Conservation (phyloP, 2,329 filamentous ascomycete species). For the Trichoderma sp. region DNA sequence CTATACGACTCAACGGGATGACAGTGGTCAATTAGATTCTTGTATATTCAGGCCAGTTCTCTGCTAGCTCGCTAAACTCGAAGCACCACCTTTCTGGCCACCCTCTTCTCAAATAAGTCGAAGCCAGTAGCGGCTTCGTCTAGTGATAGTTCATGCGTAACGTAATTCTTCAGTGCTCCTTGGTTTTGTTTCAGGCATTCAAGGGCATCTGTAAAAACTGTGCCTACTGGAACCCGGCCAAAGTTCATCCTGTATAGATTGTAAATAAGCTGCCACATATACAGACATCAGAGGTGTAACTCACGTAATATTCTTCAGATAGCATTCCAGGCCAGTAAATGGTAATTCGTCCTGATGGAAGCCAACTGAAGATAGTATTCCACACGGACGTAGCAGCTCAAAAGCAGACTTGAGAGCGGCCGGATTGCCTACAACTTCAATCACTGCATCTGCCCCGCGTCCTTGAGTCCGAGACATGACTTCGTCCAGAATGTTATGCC, state of each 20-base stretch:
- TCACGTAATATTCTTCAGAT: conserved; percentile 11
- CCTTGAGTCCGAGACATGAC: conserved; percentile 1
- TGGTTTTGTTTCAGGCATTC: background rate
- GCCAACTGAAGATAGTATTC: conserved; percentile 1
- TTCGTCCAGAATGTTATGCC: background rate
- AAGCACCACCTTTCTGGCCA: conserved; percentile 15
- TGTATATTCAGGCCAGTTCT: background rate
- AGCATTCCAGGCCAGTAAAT: background rate
- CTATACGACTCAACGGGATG: background rate
- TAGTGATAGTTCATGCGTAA: conserved; percentile 5
- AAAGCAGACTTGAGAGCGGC: conserved; percentile 4
- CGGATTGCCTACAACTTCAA: conserved; percentile 9
- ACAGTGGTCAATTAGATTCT: too few relatives aligned
- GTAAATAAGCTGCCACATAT: background rate
- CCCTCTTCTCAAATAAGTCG: conserved; percentile 2
- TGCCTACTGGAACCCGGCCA: conserved; percentile 2
- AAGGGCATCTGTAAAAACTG: conserved; percentile 2
- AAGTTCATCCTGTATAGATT: conserved; percentile 6
- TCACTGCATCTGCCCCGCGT: background rate
- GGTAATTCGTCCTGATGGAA: conserved; percentile 2
- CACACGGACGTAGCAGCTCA: conserved; percentile 7
- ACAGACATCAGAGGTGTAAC: background rate
- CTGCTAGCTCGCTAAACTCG: background rate
- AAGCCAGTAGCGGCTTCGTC: background rate
- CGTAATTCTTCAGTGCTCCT: background rate